Evolutionary conservation across 306 rosid genomes (phyloP), one percentile per base, ranked within the genome.

Genomic region (Coriaria nepalensis): DNA sequence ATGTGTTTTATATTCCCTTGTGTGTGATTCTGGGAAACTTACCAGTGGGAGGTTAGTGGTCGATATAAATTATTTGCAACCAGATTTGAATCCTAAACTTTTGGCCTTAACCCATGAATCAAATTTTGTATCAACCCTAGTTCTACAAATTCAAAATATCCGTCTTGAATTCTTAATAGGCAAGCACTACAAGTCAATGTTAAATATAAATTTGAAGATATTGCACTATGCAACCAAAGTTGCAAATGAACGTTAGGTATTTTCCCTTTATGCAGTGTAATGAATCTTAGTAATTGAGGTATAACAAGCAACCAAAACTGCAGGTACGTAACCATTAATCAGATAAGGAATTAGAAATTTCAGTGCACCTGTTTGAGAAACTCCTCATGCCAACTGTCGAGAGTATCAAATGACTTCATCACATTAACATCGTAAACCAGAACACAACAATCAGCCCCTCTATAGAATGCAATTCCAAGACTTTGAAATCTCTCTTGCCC

Each of bases 401-500:
- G 96, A 35, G 86, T 72, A 58, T 88, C 96, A 54, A 88, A 88
- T 13, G 96, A 83, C 74, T 69, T 83, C 96, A 76, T 74, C 36
- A 88, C 82, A 10, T 83, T 88, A 50, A 88, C 95, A 62, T 88
- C 96, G 54, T 83, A 88, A 9, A 79, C 96, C 9, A 88, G 77
- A 55, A 83, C 93, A 52, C 96, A 88, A 68, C 96, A 88, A 76
- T 83, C 95, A 0, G 95, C 93, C 43, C 96, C 96, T 69, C 96
- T 75, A 62, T 83, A 87, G 61, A 87, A 87, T 0, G 94, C 77
- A 62, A 88, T 93, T 53, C 96, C 95, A 56, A 83, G 96, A 70
- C 96, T 88, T 51, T 88, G 96, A 62, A 88, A 88, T 57, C 96
- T 74, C 57, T 83, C 96, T 76, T 88, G 95, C 50, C 96, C 96